Percentiles rank a stretch among this genome's conserved stretches.
Conservation (phyloP, 306 rosid genomes). For the Sicyos baderoa region DNA sequence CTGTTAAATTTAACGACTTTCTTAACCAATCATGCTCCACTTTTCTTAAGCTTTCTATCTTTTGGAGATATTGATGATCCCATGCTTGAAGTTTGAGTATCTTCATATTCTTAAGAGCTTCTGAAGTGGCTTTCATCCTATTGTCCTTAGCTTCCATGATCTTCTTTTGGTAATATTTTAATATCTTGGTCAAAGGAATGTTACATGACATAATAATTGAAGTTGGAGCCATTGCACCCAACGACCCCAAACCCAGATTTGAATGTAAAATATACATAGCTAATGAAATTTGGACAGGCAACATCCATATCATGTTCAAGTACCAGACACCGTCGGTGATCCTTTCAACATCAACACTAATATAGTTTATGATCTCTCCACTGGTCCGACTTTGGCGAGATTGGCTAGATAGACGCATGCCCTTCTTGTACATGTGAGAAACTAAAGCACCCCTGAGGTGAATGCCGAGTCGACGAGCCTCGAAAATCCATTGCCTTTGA, state of each 20-base stretch:
- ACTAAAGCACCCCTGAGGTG: slow-evolving; percentile 69
- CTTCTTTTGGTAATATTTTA: slow-evolving; percentile 61
- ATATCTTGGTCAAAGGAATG: slow-evolving; percentile 64
- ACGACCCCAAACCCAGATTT: slow-evolving; percentile 67
- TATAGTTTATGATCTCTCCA: slow-evolving; percentile 85
- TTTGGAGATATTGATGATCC: slow-evolving; percentile 61
- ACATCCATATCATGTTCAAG: slow-evolving; percentile 76
- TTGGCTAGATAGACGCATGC: slow-evolving; percentile 48
- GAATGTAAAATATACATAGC: slow-evolving; percentile 64
- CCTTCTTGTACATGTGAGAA: slow-evolving; percentile 64
- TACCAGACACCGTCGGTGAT: slow-evolving; percentile 76
- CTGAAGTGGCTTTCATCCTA: slow-evolving; percentile 89
- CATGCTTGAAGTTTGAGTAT: slow-evolving; percentile 88
- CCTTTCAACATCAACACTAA: slow-evolving; percentile 95
- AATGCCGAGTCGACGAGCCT: slow-evolving; percentile 79
- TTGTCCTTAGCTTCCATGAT: slow-evolving; percentile 89
- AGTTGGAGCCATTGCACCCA: slow-evolving; percentile 70
- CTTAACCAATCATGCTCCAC: slow-evolving; percentile 54
- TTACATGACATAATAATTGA: slow-evolving; percentile 53
- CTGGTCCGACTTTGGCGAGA: slow-evolving; percentile 69
- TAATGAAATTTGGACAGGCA: slow-evolving; percentile 72
- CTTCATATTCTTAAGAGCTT: slow-evolving; percentile 67
- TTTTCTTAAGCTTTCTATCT: slow-evolving; percentile 47
- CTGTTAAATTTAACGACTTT: slow-evolving; percentile 52
- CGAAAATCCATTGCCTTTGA: slow-evolving; percentile 93